Percentiles rank a stretch among this genome's conserved stretches.
phyloP scores from a whole-genome alignment of 805 yeast species.

The Yamadazyma nakazawae region DNA sequence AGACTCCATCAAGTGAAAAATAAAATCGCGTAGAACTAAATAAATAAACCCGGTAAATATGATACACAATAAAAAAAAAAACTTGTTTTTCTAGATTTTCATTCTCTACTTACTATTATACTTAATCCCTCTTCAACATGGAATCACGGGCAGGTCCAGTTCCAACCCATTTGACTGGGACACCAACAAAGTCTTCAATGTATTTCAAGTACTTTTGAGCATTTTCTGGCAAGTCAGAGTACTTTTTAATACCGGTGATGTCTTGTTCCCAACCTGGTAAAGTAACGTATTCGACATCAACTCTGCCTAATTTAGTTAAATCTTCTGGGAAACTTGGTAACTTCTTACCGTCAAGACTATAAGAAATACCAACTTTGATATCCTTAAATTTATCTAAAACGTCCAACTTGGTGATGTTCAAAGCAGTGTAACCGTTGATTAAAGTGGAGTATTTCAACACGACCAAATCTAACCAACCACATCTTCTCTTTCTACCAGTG shows the following conservation, averaged over 20 bases:
- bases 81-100: neutral
- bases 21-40: neutral
- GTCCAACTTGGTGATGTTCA: conserved; percentile 94
- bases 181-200: conserved; percentile 80
- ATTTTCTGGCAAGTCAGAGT: conserved; percentile 79
- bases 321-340: conserved; percentile 91
- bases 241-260: conserved; percentile 67
- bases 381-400: conserved; percentile 88
- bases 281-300: conserved; percentile 87
- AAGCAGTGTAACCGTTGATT: conserved; percentile 91
- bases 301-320: conserved; percentile 73
- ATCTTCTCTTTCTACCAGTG: conserved; percentile 97
- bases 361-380: conserved; percentile 83
- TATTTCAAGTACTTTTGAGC: conserved; percentile 81
- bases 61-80: neutral
- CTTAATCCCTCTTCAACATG: conserved; percentile 61
- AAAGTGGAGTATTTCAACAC: conserved; percentile 86
- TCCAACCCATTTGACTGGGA: conserved; percentile 95
- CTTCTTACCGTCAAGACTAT: conserved; percentile 72
- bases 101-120: neutral
- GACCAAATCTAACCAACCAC: conserved; percentile 98
- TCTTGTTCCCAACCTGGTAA: conserved; percentile 93
- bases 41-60: neutral
- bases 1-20: neutral
- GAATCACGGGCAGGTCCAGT: conserved; percentile 97